phyloP scores from a whole-genome alignment of 148 eudicot genomes.

The Limonium bicolor region DNA sequence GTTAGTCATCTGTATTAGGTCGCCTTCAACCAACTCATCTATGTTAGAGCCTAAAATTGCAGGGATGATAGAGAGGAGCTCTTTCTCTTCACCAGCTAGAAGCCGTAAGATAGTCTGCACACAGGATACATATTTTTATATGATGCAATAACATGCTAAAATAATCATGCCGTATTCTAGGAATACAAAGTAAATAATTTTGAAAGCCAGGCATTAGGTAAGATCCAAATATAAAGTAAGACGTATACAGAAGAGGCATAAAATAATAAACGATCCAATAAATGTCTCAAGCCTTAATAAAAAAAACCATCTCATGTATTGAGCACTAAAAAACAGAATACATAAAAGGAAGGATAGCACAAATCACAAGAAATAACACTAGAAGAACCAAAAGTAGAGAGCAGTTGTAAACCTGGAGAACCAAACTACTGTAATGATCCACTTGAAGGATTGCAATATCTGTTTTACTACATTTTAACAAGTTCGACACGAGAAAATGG shows the following conservation, averaged over 20 bases:
- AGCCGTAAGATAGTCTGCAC: conserved; percentile 74
- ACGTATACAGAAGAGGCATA: too few species aligned
- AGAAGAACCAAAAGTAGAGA: too few species aligned
- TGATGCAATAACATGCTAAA: too few species aligned
- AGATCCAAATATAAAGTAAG: too few species aligned
- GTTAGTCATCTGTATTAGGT: conserved; percentile 17
- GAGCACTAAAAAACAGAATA: background rate
- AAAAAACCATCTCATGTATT: background rate
- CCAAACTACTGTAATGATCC: conserved; percentile 78
- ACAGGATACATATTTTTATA: too few species aligned
- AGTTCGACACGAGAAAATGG: conserved; percentile 44
- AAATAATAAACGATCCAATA: too few species aligned
- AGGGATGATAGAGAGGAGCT: conserved; percentile 40
- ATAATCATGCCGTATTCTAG: too few species aligned
- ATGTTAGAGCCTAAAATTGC: conserved; percentile 51
- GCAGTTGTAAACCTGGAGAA: conserved; percentile 62
- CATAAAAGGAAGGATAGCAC: background rate
- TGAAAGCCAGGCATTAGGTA: too few species aligned
- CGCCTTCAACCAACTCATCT: conserved; percentile 27
- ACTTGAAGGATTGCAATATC: conserved; percentile 46
- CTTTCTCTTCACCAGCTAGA: conserved; percentile 51
- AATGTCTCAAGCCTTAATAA: too few species aligned
- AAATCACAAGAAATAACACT: background rate
- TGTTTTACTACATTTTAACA: conserved; percentile 33
- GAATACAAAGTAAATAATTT: too few species aligned